Percentiles rank a stretch among this genome's conserved stretches.
Evolutionary conservation across 768 basidiomycete species (phyloP).

Genomic region (Neoboletus magnificus): DNA sequence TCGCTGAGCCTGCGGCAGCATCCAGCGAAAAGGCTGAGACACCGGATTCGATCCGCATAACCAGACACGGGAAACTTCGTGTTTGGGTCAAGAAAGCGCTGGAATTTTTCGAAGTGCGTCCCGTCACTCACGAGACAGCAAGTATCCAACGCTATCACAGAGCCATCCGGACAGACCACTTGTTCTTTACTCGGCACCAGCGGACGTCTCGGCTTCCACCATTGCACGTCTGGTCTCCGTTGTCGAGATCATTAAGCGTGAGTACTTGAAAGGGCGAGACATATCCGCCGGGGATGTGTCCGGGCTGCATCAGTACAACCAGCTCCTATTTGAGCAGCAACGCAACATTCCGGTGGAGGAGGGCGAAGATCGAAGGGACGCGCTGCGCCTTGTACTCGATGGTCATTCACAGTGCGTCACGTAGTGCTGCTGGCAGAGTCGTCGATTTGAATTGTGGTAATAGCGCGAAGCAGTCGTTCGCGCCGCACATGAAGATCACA

Average conservation of each 20-base stretch:
- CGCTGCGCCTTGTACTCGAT: conserved; percentile 41
- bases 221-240: conserved; percentile 69
- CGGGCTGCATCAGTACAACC: conserved; percentile 78
- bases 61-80: conserved; percentile 52
- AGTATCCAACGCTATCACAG: conserved; percentile 30
- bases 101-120: conserved; percentile 49
- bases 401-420: conserved; percentile 59
- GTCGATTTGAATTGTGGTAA: background rate
- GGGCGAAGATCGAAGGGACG: conserved; percentile 30
- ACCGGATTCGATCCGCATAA: conserved; percentile 47
- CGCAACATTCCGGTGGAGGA: conserved; percentile 28
- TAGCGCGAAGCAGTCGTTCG: conserved; percentile 54
- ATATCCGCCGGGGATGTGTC: conserved; percentile 38
- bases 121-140: background rate
- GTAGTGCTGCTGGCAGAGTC: background rate
- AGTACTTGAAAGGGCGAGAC: conserved; percentile 58
- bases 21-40: conserved; percentile 2
- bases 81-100: conserved; percentile 52
- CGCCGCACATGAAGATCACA: conserved; percentile 70
- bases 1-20: background rate
- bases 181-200: conserved; percentile 59
- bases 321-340: conserved; percentile 48
- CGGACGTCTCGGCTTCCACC: conserved; percentile 34
- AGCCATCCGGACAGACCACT: conserved; percentile 47
- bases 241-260: conserved; percentile 82